These are phyloP conservation scores for Sporothrix dimorphospora DNA, from an alignment of 2,329 filamentous ascomycete species.

Conservation along the genomic window DNA sequence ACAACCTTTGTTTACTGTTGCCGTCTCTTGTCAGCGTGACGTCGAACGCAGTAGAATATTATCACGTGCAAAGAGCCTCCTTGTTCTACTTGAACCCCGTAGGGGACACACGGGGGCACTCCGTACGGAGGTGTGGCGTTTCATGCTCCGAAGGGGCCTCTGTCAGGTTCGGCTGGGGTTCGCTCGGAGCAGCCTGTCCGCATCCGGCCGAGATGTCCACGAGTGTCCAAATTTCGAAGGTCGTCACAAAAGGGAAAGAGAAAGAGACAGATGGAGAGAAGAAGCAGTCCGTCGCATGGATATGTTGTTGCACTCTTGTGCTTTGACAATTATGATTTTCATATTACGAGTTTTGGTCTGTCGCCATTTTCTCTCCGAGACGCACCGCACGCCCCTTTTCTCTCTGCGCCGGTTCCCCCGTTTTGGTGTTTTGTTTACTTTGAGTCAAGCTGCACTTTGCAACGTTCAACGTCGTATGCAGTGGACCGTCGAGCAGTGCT, in stretches of 20 bases:
- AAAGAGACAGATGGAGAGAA: background rate
- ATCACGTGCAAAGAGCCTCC: background rate
- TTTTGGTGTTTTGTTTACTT: background rate
- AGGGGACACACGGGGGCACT: background rate
- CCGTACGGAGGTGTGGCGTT: constrained; percentile 4
- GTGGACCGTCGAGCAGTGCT: background rate
- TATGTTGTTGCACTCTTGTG: background rate
- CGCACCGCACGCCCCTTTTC: background rate
- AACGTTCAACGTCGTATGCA: constrained; percentile 3
- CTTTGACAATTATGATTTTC: background rate
- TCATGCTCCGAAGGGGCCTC: background rate
- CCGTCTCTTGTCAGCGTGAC: constrained; percentile 7
- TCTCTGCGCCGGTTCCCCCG: background rate
- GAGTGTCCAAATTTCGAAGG: background rate
- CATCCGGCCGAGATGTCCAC: background rate
- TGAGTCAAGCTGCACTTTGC: background rate
- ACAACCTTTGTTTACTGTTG: background rate
- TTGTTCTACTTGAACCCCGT: background rate
- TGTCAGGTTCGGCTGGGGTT: background rate
- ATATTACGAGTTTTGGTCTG: background rate
- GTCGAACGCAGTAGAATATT: background rate
- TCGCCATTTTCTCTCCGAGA: constrained; percentile 4
- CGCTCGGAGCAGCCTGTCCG: background rate
- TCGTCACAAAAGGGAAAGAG: background rate
- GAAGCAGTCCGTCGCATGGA: background rate